A percentile compares a stretch with the other conserved stretches of the same genome.
Evolutionary conservation across 106 monocot genomes (phyloP).

Genomic region (Dendrobium nobile): DNA sequence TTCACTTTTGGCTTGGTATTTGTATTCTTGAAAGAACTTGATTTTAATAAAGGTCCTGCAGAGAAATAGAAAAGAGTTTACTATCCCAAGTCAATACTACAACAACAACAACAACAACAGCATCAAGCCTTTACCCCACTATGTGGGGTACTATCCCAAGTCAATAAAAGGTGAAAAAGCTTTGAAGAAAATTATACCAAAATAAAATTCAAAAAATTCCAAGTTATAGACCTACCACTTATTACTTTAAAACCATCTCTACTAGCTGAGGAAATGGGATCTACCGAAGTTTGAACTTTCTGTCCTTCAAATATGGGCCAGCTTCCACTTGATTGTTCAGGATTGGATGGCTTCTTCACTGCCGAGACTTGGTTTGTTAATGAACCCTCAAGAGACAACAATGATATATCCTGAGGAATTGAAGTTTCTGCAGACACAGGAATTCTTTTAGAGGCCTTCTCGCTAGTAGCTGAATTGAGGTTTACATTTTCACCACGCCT

Average conservation of each 20-base stretch:
- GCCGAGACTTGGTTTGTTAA: conserved; percentile 23
- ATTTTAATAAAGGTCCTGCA: conserved; percentile 43
- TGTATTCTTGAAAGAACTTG: conserved; percentile 35
- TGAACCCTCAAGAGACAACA: conserved; percentile 29
- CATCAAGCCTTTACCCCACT: too few relatives aligned
- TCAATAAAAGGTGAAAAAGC: conserved; percentile 1
- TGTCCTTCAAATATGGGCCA: conserved; percentile 14
- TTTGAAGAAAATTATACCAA: conserved; percentile 9
- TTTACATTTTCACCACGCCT: conserved; percentile 18
- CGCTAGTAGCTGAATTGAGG: conserved; percentile 12
- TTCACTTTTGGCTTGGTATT: conserved; percentile 46
- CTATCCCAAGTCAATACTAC: not conserved
- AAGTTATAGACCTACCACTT: conserved; percentile 22
- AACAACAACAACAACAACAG: not conserved
- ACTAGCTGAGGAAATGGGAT: conserved; percentile 12
- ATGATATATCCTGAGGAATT: conserved; percentile 13
- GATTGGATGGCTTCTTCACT: conserved; percentile 22
- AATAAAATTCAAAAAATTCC: not conserved
- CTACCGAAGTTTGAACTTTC: conserved; percentile 15
- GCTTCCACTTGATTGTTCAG: conserved; percentile 11
- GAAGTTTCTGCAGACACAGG: not conserved
- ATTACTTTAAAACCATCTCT: conserved; percentile 25
- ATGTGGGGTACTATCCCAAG: not conserved
- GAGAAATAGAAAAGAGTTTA: not conserved
- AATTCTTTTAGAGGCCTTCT: conserved; percentile 22